A percentile compares a stretch with the other conserved stretches of the same genome.
Evolutionary conservation across 148 eudicot species (phyloP).

Genomic region (Nyssa sinensis): DNA sequence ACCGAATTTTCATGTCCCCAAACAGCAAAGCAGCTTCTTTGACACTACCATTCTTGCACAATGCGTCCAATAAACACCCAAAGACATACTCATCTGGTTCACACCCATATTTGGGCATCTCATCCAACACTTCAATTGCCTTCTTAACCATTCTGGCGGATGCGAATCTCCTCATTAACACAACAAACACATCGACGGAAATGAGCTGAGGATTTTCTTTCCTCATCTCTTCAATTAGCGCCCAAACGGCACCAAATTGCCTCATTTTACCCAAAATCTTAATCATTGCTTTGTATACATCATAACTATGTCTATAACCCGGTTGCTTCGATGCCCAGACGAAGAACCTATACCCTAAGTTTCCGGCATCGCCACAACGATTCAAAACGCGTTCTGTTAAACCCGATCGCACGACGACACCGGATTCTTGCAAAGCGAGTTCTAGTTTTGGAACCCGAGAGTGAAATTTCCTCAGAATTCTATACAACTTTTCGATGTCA

Average conservation of each 20-base stretch:
- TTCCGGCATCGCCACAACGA: slow-evolving; percentile 95
- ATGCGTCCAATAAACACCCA: slow-evolving; percentile 91
- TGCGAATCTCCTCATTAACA: slow-evolving; percentile 90
- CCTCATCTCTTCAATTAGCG: slow-evolving; percentile 84
- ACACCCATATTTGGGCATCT: slow-evolving; percentile 94
- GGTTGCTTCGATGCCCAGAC: slow-evolving; percentile 82
- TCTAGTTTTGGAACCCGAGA: slow-evolving; percentile 82
- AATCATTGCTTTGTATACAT: slow-evolving; percentile 77
- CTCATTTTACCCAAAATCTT: slow-evolving; percentile 80
- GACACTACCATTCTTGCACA: slow-evolving; percentile 91
- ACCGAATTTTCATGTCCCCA: slow-evolving; percentile 77
- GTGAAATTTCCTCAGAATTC: slow-evolving; percentile 74
- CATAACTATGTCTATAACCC: slow-evolving; percentile 68
- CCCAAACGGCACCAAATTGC: slow-evolving; percentile 94
- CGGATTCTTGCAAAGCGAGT: slow-evolving; percentile 76
- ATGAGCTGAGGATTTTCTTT: slow-evolving; percentile 62
- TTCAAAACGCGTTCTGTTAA: slow-evolving; percentile 71
- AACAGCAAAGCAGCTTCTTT: slow-evolving; percentile 87
- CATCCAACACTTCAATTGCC: slow-evolving; percentile 85
- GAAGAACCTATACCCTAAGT: slow-evolving; percentile 73
- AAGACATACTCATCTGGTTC: slow-evolving; percentile 90
- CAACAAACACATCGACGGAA: slow-evolving; percentile 71
- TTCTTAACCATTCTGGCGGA: slow-evolving; percentile 88
- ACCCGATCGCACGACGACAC: slow-evolving; percentile 59
- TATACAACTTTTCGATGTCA: slow-evolving; percentile 78